phyloP scores from a whole-genome alignment of 208 protist species.

The Lotmaria passim region DNA sequence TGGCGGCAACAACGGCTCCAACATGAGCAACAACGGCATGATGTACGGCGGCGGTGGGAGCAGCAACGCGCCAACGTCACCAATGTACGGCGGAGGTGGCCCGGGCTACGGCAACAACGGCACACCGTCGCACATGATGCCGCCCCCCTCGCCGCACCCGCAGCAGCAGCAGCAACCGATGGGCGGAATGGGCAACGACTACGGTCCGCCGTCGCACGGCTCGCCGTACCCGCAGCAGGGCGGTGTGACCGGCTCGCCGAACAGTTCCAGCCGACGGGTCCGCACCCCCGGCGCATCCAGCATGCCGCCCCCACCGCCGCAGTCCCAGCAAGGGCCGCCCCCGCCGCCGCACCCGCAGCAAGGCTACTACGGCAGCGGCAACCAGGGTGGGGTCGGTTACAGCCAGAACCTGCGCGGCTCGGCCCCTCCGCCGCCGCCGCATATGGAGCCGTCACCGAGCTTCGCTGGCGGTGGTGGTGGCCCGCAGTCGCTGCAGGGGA shows the following conservation, averaged over 20 bases:
- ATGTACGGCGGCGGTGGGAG: constrained; percentile 32
- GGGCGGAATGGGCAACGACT: constrained; percentile 37
- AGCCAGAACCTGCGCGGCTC: constrained; percentile 34
- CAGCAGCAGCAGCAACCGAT: constrained; percentile 30
- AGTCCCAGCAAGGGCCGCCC: constrained; percentile 25
- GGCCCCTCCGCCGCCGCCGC: constrained; percentile 37
- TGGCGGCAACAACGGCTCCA: constrained; percentile 33
- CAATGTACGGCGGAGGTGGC: constrained; percentile 33
- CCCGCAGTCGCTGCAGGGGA: constrained; percentile 22
- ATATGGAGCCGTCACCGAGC: constrained; percentile 51
- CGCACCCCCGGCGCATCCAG: constrained; percentile 11
- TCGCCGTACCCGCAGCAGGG: constrained; percentile 37
- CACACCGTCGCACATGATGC: constrained; percentile 27
- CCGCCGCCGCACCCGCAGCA: constrained; percentile 38
- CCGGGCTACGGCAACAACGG: constrained; percentile 27
- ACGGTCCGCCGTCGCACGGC: constrained; percentile 24
- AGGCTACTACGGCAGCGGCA: constrained; percentile 31
- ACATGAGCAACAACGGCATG: constrained; percentile 36
- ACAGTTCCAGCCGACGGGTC: constrained; percentile 30
- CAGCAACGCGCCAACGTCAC: constrained; percentile 29
- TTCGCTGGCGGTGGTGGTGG: constrained; percentile 26
- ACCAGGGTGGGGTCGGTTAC: constrained; percentile 36
- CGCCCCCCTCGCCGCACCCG: constrained; percentile 31
- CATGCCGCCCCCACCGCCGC: constrained; percentile 27
- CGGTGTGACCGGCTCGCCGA: constrained; percentile 18